phyloP scores from a whole-genome alignment of 2,329 filamentous ascomycete genomes.

The Curvularia hawaiiensis region DNA sequence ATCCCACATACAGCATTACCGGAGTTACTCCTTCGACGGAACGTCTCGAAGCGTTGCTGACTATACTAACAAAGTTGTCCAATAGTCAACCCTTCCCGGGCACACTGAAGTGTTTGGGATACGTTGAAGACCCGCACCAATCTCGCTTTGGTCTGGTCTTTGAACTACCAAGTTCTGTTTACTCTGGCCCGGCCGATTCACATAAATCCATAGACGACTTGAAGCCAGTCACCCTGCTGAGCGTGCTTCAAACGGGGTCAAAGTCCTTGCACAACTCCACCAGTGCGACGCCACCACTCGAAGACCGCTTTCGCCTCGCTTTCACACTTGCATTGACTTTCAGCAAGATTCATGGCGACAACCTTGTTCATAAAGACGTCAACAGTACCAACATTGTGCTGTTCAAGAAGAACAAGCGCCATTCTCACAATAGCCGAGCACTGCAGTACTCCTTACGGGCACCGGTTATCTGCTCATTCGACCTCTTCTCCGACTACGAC shows the following conservation, averaged over 20 bases:
- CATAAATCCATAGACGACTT: constrained; percentile 48
- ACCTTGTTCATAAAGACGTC: constrained; percentile 73
- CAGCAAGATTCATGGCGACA: constrained; percentile 72
- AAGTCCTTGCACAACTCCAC: constrained; percentile 51
- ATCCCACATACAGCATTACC: constrained; percentile 53
- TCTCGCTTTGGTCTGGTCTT: constrained; percentile 75
- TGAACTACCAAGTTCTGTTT: constrained; percentile 65
- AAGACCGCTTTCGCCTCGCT: constrained; percentile 77
- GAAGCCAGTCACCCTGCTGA: constrained; percentile 53
- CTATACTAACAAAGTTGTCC: constrained; percentile 37
- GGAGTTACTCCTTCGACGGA: constrained; percentile 54
- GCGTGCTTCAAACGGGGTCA: constrained; percentile 53
- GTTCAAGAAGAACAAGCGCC: constrained; percentile 55
- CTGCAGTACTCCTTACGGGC: constrained; percentile 63
- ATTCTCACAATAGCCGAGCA: constrained; percentile 51
- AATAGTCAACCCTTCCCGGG: constrained; percentile 44
- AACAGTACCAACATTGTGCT: constrained; percentile 72
- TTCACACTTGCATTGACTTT: constrained; percentile 74
- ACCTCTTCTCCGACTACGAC: constrained; percentile 67
- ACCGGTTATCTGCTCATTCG: constrained; percentile 74
- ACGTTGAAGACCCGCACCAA: constrained; percentile 76
- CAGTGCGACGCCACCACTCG: constrained; percentile 59
- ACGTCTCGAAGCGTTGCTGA: constrained; percentile 50
- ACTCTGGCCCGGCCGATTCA: constrained; percentile 59
- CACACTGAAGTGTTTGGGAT: constrained; percentile 66